Percentiles rank a stretch among this genome's conserved stretches.
Evolutionary conservation across 1,284 basidiomycete genomes (phyloP).

Genomic region (Fomitopsis palustris): DNA sequence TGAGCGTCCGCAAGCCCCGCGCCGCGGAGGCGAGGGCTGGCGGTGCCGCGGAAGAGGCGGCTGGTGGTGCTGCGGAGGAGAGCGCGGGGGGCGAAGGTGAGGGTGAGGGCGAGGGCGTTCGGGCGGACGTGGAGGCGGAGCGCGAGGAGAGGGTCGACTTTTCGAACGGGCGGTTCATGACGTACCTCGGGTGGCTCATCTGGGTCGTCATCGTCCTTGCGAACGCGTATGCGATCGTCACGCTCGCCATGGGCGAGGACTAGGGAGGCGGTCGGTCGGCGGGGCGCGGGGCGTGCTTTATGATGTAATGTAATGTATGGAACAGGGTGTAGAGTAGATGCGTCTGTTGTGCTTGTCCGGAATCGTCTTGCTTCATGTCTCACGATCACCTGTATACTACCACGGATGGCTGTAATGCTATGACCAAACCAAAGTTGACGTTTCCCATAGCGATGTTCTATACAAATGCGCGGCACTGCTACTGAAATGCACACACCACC

Average conservation of each 20-base stretch:
- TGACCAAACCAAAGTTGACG: neutral
- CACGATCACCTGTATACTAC: neutral
- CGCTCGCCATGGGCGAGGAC: conserved; percentile 37
- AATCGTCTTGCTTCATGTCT: too few relatives aligned
- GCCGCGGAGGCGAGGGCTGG: too few relatives aligned
- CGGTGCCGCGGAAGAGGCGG: too few relatives aligned
- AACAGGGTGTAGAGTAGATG: neutral
- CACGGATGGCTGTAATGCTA: neutral
- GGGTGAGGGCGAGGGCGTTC: neutral
- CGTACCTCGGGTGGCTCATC: conserved; percentile 53
- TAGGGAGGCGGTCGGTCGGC: neutral
- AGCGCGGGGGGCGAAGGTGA: neutral
- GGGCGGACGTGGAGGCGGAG: conserved; percentile 6
- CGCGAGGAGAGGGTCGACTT: conserved; percentile 51
- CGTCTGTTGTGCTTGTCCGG: neutral
- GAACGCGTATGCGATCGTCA: conserved; percentile 63
- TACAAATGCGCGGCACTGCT: neutral
- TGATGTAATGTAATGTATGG: neutral
- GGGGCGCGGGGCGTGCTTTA: neutral
- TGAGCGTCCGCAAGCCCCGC: conserved; percentile 53
- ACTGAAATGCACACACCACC: neutral
- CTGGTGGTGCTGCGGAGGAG: too few relatives aligned
- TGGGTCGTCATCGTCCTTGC: conserved; percentile 65
- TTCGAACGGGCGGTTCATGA: conserved; percentile 56
- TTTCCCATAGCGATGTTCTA: neutral